Conservation (phyloP, 495 filamentous ascomycete genomes). For the Schizothecium vesticola region DNA sequence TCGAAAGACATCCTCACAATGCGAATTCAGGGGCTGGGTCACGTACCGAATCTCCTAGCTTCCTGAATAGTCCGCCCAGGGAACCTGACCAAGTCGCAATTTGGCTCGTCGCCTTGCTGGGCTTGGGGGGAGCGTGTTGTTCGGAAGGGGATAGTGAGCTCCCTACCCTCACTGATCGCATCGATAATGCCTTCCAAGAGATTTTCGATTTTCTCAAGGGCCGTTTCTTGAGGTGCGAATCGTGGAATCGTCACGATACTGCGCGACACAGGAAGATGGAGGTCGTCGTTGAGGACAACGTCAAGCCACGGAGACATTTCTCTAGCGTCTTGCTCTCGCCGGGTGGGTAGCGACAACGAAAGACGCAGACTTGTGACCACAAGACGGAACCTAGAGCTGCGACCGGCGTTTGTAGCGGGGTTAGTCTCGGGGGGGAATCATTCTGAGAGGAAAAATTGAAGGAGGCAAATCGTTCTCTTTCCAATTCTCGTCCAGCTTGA, state of each 20-base stretch:
- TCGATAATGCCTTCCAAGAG: constrained; percentile 50
- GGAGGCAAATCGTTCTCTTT: no score
- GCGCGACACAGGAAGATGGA: neutral
- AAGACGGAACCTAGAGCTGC: neutral
- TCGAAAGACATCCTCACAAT: neutral
- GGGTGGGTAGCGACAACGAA: no score
- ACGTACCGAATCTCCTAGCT: constrained; percentile 38
- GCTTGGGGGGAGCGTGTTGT: neutral
- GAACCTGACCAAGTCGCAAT: constrained; percentile 26
- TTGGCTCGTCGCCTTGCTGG: constrained; percentile 5
- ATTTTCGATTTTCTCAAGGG: constrained; percentile 47
- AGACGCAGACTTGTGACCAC: neutral
- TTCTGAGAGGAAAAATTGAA: no score
- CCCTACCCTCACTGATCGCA: constrained; percentile 34
- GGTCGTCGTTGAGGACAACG: neutral
- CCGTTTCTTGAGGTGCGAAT: constrained; percentile 18
- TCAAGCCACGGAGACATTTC: neutral
- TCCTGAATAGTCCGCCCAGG: constrained; percentile 35
- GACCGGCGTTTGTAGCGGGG: no score
- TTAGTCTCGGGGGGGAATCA: no score
- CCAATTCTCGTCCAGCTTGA: neutral
- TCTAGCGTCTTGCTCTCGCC: neutral
- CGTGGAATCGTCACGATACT: constrained; percentile 11
- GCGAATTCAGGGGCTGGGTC: neutral
- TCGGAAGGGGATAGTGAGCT: constrained; percentile 43